Conservation (phyloP, 1,139 yeast species). For the Martiniozyma asiatica region DNA sequence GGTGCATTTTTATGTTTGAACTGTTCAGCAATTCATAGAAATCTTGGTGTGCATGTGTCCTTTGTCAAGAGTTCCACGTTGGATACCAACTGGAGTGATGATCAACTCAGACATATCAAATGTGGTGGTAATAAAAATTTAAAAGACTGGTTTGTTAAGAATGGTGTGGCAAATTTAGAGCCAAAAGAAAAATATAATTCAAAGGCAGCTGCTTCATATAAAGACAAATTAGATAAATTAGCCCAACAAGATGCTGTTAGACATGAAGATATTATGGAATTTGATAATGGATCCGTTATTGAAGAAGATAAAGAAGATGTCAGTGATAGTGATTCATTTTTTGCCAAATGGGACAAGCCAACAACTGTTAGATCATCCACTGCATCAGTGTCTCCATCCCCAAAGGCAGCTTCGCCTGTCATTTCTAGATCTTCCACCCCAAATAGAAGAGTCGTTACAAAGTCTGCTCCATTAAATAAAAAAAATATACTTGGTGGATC, state of each 20-base stretch:
- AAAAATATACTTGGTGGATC: constrained; percentile 22
- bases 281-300: constrained; percentile 30
- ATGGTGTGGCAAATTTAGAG: constrained; percentile 70
- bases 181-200: constrained; percentile 65
- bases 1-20: constrained; percentile 90
- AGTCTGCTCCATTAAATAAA: constrained; percentile 9
- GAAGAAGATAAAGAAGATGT: constrained; percentile 27
- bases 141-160: constrained; percentile 66
- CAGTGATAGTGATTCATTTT: constrained; percentile 62
- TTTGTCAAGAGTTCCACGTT: constrained; percentile 87
- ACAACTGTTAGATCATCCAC: constrained; percentile 19
- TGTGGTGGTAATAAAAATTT: constrained; percentile 87
- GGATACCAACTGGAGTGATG: constrained; percentile 81
- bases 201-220: constrained; percentile 64
- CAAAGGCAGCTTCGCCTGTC: constrained; percentile 43
- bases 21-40: constrained; percentile 95
- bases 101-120: constrained; percentile 80
- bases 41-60: constrained; percentile 90
- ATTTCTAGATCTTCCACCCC: constrained; percentile 41
- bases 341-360: constrained; percentile 85
- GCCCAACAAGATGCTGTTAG: constrained; percentile 54
- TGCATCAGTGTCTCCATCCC: not conserved
- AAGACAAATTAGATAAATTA: constrained; percentile 62
- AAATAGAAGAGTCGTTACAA: constrained; percentile 18
- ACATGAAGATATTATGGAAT: constrained; percentile 55